These are phyloP conservation scores for Penicillium sp. DNA, from an alignment of 2,329 filamentous ascomycete species.

Conservation along the genomic window DNA sequence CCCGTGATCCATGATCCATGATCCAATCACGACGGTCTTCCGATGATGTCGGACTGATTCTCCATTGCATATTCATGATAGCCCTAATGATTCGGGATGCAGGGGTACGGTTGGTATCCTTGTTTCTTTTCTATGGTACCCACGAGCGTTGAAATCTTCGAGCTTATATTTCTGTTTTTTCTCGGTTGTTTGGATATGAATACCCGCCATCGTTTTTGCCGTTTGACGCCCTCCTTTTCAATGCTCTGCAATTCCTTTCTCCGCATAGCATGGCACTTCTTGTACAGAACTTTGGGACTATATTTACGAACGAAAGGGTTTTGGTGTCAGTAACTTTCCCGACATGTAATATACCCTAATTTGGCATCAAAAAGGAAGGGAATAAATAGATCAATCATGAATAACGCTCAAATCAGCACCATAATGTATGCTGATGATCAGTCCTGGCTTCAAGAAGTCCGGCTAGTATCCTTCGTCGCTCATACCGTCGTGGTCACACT, in stretches of 20 bases:
- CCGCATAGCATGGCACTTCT: neutral
- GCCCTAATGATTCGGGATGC: constrained; percentile 2
- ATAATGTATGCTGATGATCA: too few relatives aligned
- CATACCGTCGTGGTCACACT: too few relatives aligned
- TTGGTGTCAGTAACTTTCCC: neutral
- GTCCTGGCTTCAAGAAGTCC: too few relatives aligned
- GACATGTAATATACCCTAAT: neutral
- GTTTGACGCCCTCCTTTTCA: constrained; percentile 3
- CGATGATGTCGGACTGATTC: neutral
- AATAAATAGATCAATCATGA: too few relatives aligned
- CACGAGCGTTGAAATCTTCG: constrained; percentile 10
- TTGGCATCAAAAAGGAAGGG: neutral
- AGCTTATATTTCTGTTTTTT: constrained; percentile 2
- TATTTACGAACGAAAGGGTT: neutral
- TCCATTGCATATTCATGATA: constrained; percentile 1
- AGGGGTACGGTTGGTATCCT: neutral
- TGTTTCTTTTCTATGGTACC: constrained; percentile 18
- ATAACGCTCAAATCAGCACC: too few relatives aligned
- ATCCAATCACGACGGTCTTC: constrained; percentile 4
- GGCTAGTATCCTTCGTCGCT: too few relatives aligned
- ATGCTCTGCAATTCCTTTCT: constrained; percentile 6
- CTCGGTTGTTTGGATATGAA: constrained; percentile 15
- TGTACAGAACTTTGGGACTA: neutral
- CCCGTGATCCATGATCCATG: constrained; percentile 9
- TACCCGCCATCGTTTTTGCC: constrained; percentile 16